Percentiles rank a stretch among this genome's conserved stretches.
Evolutionary conservation across 139 green algal genomes (phyloP).

Genomic region (Chlorella vulgaris): DNA sequence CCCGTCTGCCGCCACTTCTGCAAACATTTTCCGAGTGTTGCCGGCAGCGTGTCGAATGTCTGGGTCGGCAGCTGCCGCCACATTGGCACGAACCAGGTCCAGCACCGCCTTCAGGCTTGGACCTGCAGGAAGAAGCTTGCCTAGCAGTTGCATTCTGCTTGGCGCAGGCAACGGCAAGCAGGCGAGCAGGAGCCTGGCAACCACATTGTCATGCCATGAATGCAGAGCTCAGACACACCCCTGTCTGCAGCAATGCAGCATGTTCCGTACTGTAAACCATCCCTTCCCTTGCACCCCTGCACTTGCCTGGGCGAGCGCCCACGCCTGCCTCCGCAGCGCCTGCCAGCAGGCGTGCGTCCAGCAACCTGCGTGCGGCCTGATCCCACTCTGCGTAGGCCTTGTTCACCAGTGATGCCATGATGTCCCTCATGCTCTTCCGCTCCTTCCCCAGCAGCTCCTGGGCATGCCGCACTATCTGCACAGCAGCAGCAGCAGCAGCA

Average conservation of each 20-base stretch:
- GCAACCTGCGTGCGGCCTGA: constrained; percentile 6
- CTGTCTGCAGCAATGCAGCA: no score
- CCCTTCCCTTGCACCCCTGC: neutral
- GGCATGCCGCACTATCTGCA: constrained; percentile 43
- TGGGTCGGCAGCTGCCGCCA: neutral
- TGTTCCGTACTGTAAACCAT: no score
- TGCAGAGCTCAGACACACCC: no score
- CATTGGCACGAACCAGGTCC: constrained; percentile 6
- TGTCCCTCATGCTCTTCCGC: constrained; percentile 50
- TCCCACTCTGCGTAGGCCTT: constrained; percentile 46
- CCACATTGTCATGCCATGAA: no score
- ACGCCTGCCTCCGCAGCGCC: neutral
- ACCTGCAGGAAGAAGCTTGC: constrained; percentile 13
- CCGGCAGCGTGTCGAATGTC: constrained; percentile 19
- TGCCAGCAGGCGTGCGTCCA: constrained; percentile 9
- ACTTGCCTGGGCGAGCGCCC: constrained; percentile 19
- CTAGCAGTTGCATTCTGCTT: no score
- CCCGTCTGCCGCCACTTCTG: neutral
- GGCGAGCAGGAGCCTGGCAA: no score
- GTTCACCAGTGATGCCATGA: constrained; percentile 42
- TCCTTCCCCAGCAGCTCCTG: constrained; percentile 41
- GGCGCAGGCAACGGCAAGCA: no score
- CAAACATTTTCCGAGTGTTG: neutral
- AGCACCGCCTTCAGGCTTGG: constrained; percentile 20
- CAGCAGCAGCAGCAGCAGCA: no score